phyloP scores from a whole-genome alignment of 768 basidiomycete species.

The Leccinum subgranulosum region DNA sequence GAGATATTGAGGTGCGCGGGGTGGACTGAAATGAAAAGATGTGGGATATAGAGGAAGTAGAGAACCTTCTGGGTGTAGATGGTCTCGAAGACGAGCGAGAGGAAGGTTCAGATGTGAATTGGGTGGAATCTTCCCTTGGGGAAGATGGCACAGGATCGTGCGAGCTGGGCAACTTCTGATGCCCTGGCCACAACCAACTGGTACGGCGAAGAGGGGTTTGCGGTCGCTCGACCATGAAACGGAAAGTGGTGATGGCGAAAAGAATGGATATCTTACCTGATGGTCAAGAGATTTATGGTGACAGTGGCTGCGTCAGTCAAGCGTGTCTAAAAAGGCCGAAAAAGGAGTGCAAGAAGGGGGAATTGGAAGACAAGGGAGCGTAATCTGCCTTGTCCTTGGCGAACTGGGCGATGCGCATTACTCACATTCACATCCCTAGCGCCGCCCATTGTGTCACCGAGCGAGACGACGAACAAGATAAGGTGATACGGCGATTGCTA shows the following conservation, averaged over 20 bases:
- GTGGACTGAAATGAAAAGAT: slow-evolving; percentile 25
- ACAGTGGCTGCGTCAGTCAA: slow-evolving; percentile 32
- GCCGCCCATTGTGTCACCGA: slow-evolving; percentile 19
- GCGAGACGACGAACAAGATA: slow-evolving; percentile 2
- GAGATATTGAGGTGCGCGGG: slow-evolving; percentile 14
- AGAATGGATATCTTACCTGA: slow-evolving; percentile 31
- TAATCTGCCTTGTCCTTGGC: slow-evolving; percentile 20
- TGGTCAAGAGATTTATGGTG: slow-evolving; percentile 18
- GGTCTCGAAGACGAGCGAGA: slow-evolving; percentile 15
- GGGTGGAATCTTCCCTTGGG: slow-evolving; percentile 13
- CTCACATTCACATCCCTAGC: slow-evolving; percentile 31
- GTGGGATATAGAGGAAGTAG: slow-evolving; percentile 23
- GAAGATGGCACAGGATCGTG: slow-evolving; percentile 19
- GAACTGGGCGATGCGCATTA: slow-evolving; percentile 12
- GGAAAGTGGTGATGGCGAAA: slow-evolving; percentile 9
- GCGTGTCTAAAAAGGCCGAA: slow-evolving; percentile 25
- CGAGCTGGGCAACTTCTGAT: slow-evolving; percentile 19
- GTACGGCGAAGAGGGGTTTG: slow-evolving; percentile 16
- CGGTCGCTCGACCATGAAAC: slow-evolving; percentile 22
- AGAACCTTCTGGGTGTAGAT: slow-evolving; percentile 20
- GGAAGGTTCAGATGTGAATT: background rate
- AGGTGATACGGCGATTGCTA: background rate
- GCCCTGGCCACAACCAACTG: slow-evolving; percentile 30
- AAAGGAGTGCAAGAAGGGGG: slow-evolving; percentile 7
- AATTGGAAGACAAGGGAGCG: slow-evolving; percentile 3